Base-by-base conservation (phyloP, 257 asterid species). In the Coffea eugenioides region DNA sequence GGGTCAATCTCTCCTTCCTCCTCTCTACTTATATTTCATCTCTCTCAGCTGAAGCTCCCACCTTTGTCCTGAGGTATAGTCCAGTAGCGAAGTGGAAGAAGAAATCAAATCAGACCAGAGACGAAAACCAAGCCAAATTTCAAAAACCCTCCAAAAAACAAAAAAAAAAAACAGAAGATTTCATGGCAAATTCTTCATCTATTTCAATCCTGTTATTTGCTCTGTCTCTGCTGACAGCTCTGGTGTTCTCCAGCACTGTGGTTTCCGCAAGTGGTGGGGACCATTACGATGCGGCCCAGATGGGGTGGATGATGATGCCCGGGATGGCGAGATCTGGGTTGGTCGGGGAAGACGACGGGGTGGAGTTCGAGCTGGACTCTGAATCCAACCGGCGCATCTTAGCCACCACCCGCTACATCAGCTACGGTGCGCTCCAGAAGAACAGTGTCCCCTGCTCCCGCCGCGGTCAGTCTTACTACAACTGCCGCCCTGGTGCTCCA, bases 341-440 rank as follows among this genome's bases (percentile, higher is more conserved):
- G 74, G 83, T 67, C 23, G 84, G 69, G 1, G 92, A 88, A 13
- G 93, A 54, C 48, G 72, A 59, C 18, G 77, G 57, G 57, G 71
- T 78, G 73, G 98, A 94, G 77, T 91, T 92, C 88, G 90, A 83
- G 70, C 90, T 95, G 73, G 98, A 91, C 79, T 90, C 97, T 27
- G 98, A 89, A 82, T 85, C 95, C 80, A 89, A 84, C 82, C 73
- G 98, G 85, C 97, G 98, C 77, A 89, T 95, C 73, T 85, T 95
- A 87, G 91, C 91, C n/a, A 71, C 80, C 3, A 84, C 76, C 12
- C 84, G 88, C 56, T 95, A 92, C 90, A 90, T 95, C 88, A 95
- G 99, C 97, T 95, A 95, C 75, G 98, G 97, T 48, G 98, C 99
- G 68, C 92, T 95, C 77, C 90, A 82, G 93, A 87, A 94, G 91